Percentiles rank a stretch among this genome's conserved stretches.
Evolutionary conservation across 2,329 filamentous ascomycete genomes (phyloP).

Genomic region (Colletotrichum salicis): DNA sequence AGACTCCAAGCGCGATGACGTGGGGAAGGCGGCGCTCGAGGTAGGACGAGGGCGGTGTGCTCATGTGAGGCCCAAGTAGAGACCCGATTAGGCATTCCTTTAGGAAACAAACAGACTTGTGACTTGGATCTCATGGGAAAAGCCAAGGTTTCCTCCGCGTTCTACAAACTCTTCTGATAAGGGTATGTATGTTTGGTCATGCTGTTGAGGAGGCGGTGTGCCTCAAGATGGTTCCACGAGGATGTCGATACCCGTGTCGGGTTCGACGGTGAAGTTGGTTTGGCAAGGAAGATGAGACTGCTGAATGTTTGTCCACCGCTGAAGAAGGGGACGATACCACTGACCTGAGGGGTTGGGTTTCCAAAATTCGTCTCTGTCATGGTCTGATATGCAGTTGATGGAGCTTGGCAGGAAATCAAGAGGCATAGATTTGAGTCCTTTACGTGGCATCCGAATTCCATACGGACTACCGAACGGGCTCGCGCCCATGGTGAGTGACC

Average conservation of each 20-base stretch:
- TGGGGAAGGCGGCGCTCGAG: background rate
- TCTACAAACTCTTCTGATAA: background rate
- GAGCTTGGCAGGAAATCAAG: background rate
- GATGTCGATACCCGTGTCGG: conserved; percentile 18
- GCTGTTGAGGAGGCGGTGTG: conserved; percentile 11
- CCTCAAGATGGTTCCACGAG: background rate
- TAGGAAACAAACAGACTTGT: background rate
- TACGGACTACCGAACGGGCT: too few relatives aligned
- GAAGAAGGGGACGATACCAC: background rate
- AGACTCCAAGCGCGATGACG: background rate
- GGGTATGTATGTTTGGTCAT: background rate
- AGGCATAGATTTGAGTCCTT: too few relatives aligned
- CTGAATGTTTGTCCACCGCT: background rate
- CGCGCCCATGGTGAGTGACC: too few relatives aligned
- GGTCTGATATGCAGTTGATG: background rate
- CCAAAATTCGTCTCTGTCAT: background rate
- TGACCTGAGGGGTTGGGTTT: background rate
- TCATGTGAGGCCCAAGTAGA: background rate
- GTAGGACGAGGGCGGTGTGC: background rate
- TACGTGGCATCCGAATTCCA: too few relatives aligned
- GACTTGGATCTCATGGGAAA: background rate
- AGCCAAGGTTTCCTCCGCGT: background rate
- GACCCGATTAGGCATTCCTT: background rate
- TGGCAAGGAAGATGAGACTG: background rate
- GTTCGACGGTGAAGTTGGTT: background rate